Percentiles rank a stretch among this genome's conserved stretches.
phyloP scores from a whole-genome alignment of 768 basidiomycete genomes.

The Tulasnella sp. region DNA sequence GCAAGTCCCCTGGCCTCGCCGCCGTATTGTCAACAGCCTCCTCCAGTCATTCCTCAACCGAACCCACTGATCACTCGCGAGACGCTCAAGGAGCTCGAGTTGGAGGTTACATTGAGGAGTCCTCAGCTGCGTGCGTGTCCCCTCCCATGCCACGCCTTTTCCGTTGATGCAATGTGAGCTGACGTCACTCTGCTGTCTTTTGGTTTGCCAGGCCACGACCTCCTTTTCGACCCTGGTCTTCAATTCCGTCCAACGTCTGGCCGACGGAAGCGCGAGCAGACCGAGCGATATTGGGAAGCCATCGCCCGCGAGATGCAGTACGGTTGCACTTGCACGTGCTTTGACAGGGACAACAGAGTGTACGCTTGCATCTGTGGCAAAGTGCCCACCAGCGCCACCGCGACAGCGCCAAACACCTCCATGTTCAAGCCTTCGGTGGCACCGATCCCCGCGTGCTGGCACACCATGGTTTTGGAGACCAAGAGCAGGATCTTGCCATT shows the following conservation, averaged over 20 bases:
- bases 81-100: slow-evolving; percentile 79
- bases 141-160: slow-evolving; percentile 26
- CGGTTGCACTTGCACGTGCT: slow-evolving; percentile 81
- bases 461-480: slow-evolving; percentile 56
- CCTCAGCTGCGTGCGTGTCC: slow-evolving; percentile 77
- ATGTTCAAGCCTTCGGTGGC: background rate
- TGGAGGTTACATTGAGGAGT: slow-evolving; percentile 79
- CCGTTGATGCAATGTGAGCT: background rate
- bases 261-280: slow-evolving; percentile 63
- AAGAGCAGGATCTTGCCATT: slow-evolving; percentile 68
- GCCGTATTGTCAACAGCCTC: slow-evolving; percentile 25
- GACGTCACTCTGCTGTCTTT: background rate
- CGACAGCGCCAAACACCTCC: background rate
- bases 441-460: slow-evolving; percentile 33
- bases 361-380: slow-evolving; percentile 38
- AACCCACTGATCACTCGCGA: slow-evolving; percentile 76
- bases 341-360: slow-evolving; percentile 55
- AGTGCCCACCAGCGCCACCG: background rate
- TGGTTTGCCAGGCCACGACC: slow-evolving; percentile 87
- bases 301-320: slow-evolving; percentile 69
- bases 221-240: slow-evolving; percentile 79
- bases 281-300: slow-evolving; percentile 83
- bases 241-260: slow-evolving; percentile 77
- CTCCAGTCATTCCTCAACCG: slow-evolving; percentile 52
- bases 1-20: background rate